Percentiles rank a stretch among this genome's conserved stretches.
Conservation (phyloP, 2,329 filamentous ascomycete genomes). For the Arachnopeziza araneosa region DNA sequence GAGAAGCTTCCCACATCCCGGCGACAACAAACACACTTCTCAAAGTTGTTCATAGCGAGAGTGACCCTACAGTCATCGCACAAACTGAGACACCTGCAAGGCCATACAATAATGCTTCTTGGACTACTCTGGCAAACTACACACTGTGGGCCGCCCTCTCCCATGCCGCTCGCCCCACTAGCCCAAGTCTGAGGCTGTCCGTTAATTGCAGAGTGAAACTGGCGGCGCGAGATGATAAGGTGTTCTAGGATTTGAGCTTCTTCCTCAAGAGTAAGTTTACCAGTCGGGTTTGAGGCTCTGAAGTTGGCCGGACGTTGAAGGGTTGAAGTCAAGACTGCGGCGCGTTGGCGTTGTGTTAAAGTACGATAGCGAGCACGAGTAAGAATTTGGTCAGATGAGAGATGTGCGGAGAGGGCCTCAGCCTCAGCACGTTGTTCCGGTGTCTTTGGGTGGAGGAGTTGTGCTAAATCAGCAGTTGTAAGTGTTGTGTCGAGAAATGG, state of each 20-base stretch:
- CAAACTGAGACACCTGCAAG: slow-evolving; percentile 86
- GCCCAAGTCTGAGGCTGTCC: slow-evolving; percentile 49
- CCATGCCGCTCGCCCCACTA: slow-evolving; percentile 66
- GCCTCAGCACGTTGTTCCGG: slow-evolving; percentile 78
- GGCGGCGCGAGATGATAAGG: slow-evolving; percentile 42
- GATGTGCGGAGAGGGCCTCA: slow-evolving; percentile 71
- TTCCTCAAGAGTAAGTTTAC: slow-evolving; percentile 49
- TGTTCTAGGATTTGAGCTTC: slow-evolving; percentile 57
- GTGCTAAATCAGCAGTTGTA: slow-evolving; percentile 64
- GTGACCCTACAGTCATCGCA: slow-evolving; percentile 95
- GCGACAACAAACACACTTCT: slow-evolving; percentile 91
- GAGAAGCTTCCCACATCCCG: slow-evolving; percentile 86
- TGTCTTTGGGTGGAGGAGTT: slow-evolving; percentile 74
- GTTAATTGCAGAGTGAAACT: slow-evolving; percentile 17
- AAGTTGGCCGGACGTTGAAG: slow-evolving; percentile 32
- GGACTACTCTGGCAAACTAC: slow-evolving; percentile 89
- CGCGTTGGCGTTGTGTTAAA: slow-evolving; percentile 62
- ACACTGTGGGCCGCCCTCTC: slow-evolving; percentile 72
- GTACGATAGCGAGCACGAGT: slow-evolving; percentile 75
- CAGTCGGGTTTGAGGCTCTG: slow-evolving; percentile 24
- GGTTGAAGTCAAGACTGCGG: slow-evolving; percentile 56
- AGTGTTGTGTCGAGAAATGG: slow-evolving; percentile 58
- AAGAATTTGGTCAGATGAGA: slow-evolving; percentile 65
- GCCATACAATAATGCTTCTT: slow-evolving; percentile 89
- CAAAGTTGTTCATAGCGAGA: slow-evolving; percentile 94